phyloP scores from a whole-genome alignment of 495 filamentous ascomycete species.

The Aspergillus bridgeri region DNA sequence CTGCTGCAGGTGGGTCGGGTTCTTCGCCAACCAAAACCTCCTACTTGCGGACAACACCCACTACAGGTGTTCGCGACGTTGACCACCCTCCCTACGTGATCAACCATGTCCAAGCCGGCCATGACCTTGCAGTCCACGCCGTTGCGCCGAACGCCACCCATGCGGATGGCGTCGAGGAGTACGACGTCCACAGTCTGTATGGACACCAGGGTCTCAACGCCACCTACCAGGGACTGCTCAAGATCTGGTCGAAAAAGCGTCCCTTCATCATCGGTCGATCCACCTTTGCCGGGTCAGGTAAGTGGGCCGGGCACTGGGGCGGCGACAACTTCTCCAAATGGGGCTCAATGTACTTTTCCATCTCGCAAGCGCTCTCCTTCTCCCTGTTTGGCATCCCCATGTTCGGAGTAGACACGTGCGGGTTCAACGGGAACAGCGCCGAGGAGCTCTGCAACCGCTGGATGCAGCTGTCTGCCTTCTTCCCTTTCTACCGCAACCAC shows the following conservation, averaged over 20 bases:
- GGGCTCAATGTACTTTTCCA: slow-evolving; percentile 70
- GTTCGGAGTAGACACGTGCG: slow-evolving; percentile 83
- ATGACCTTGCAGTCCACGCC: slow-evolving; percentile 71
- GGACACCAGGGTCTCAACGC: slow-evolving; percentile 76
- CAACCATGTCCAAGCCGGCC: slow-evolving; percentile 64
- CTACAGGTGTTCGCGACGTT: slow-evolving; percentile 67
- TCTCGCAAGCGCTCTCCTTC: slow-evolving; percentile 77
- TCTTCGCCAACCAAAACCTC: slow-evolving; percentile 36
- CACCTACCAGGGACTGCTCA: slow-evolving; percentile 69
- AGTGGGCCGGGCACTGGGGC: slow-evolving; percentile 83
- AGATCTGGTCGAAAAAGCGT: slow-evolving; percentile 60
- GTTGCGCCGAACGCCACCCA: slow-evolving; percentile 78
- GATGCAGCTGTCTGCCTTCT: slow-evolving; percentile 85
- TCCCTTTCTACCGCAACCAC: slow-evolving; percentile 88
- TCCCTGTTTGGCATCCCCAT: slow-evolving; percentile 82
- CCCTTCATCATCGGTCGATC: slow-evolving; percentile 86
- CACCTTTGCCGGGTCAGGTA: slow-evolving; percentile 77
- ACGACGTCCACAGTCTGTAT: slow-evolving; percentile 76
- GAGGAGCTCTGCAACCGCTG: slow-evolving; percentile 78
- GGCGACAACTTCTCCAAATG: slow-evolving; percentile 74
- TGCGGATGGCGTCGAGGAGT: slow-evolving; percentile 65
- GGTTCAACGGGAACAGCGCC: slow-evolving; percentile 69
- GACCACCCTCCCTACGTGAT: slow-evolving; percentile 80
- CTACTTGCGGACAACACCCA: slow-evolving; percentile 63
- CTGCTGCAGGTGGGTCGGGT: slow-evolving; percentile 38